Percentiles rank a stretch among this genome's conserved stretches.
Conservation (phyloP, 2,329 filamentous ascomycete genomes). For the Amylocarpus encephaloides region DNA sequence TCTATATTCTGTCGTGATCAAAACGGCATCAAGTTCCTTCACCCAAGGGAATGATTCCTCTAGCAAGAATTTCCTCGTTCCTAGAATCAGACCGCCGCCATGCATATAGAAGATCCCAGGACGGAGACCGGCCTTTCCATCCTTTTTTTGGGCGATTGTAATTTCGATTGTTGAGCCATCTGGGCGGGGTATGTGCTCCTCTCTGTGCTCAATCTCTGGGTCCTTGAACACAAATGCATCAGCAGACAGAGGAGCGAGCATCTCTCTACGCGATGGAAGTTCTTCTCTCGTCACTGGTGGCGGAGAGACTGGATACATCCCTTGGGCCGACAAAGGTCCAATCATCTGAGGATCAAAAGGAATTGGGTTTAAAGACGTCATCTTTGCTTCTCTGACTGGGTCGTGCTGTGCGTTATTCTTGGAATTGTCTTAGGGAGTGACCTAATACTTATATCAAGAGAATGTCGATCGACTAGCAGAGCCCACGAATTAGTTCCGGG, state of each 20-base stretch:
- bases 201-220: slow-evolving; percentile 7
- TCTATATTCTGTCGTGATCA: slow-evolving; percentile 34
- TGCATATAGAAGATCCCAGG: slow-evolving; percentile 40
- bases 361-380: slow-evolving; percentile 1
- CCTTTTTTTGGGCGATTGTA: slow-evolving; percentile 6
- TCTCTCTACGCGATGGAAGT: background rate
- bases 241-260: background rate
- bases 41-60: slow-evolving; percentile 40
- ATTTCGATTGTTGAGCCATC: slow-evolving; percentile 8
- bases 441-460: background rate
- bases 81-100: slow-evolving; percentile 37
- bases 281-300: background rate
- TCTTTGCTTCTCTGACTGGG: background rate
- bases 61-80: slow-evolving; percentile 17
- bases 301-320: background rate
- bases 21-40: slow-evolving; percentile 39
- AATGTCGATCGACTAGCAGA: background rate
- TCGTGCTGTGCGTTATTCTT: too few species aligned
- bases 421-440: background rate
- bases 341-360: slow-evolving; percentile 1
- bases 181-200: slow-evolving; percentile 6
- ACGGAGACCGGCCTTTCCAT: background rate
- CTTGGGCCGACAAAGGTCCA: background rate
- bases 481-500: too few species aligned
- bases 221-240: background rate